Conservation (phyloP, 202 grass and related monocot species). For the Zizania palustris region DNA sequence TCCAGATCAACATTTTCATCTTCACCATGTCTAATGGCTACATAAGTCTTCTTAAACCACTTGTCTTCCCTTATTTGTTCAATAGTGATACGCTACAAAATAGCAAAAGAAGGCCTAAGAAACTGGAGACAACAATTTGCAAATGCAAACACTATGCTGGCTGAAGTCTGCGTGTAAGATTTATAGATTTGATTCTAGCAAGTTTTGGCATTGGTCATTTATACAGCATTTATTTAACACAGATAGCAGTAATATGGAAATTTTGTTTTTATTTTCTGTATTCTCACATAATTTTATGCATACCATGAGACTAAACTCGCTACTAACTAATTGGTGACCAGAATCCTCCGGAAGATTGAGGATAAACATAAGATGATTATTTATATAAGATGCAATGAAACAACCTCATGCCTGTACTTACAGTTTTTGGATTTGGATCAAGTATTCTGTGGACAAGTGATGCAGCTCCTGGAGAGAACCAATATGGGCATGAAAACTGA, state of each 20-base stretch:
- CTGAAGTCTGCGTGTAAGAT: slow-evolving; percentile 5
- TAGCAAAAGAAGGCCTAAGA: slow-evolving; percentile 26
- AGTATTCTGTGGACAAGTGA: slow-evolving; percentile 78
- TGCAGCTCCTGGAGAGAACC: slow-evolving; percentile 74
- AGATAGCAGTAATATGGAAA: slow-evolving; percentile 14
- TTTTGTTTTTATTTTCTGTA: slow-evolving; percentile 12
- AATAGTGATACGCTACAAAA: slow-evolving; percentile 75
- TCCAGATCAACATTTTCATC: slow-evolving; percentile 78
- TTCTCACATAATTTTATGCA: not conserved
- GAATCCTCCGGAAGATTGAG: slow-evolving; percentile 20
- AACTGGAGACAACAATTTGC: slow-evolving; percentile 21
- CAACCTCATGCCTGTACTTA: slow-evolving; percentile 50
- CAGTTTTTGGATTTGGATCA: slow-evolving; percentile 83
- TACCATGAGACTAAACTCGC: not conserved
- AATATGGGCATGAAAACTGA: slow-evolving; percentile 75
- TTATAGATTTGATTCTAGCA: slow-evolving; percentile 8
- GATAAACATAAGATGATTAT: slow-evolving; percentile 27
- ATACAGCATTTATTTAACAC: slow-evolving; percentile 10
- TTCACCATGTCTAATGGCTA: slow-evolving; percentile 52
- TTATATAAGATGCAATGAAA: slow-evolving; percentile 32
- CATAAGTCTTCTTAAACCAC: slow-evolving; percentile 87
- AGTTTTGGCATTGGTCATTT: slow-evolving; percentile 8
- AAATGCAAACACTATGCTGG: slow-evolving; percentile 17
- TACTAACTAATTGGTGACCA: slow-evolving; percentile 15
- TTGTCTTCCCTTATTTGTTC: slow-evolving; percentile 63